phyloP scores from a whole-genome alignment of 2,329 filamentous ascomycete genomes.

The Cladobotryum protrusum region DNA sequence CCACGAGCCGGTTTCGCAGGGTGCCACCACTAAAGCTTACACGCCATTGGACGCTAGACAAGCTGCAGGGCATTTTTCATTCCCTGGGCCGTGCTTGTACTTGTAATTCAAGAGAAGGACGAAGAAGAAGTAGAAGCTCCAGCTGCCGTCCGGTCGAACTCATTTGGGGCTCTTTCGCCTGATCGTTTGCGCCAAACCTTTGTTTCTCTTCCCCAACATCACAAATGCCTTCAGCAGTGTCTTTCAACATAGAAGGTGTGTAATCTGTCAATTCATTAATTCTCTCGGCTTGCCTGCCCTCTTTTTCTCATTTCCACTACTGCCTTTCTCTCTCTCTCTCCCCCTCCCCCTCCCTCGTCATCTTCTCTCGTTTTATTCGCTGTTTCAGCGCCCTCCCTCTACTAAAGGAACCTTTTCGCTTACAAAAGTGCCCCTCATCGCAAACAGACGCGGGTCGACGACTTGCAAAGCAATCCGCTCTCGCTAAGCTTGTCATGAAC shows the following conservation, averaged over 20 bases:
- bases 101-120: too few species aligned
- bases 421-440: not conserved
- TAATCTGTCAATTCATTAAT: conserved; percentile 2
- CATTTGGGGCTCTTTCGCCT: conserved; percentile 1
- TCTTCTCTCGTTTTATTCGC: not conserved
- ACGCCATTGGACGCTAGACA: conserved; percentile 13
- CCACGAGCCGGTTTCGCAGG: conserved; percentile 20
- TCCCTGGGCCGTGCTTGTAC: conserved; percentile 6
- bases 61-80: conserved; percentile 12
- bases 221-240: conserved; percentile 19
- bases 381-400: conserved; percentile 5
- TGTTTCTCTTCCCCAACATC: conserved; percentile 8
- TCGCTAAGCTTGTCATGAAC: conserved; percentile 42
- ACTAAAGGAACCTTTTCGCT: not conserved
- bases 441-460: conserved; percentile 25
- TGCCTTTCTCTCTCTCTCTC: not conserved
- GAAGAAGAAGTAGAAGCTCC: not conserved
- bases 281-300: not conserved
- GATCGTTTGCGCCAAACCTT: conserved; percentile 8
- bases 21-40: conserved; percentile 1
- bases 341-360: not conserved
- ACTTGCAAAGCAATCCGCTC: conserved; percentile 35
- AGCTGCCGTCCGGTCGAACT: not conserved
- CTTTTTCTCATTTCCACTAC: not conserved
- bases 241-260: conserved; percentile 18